Evolutionary conservation across 1,139 yeast species (phyloP).

Genomic region (Debaryomycetaceae sp.): DNA sequence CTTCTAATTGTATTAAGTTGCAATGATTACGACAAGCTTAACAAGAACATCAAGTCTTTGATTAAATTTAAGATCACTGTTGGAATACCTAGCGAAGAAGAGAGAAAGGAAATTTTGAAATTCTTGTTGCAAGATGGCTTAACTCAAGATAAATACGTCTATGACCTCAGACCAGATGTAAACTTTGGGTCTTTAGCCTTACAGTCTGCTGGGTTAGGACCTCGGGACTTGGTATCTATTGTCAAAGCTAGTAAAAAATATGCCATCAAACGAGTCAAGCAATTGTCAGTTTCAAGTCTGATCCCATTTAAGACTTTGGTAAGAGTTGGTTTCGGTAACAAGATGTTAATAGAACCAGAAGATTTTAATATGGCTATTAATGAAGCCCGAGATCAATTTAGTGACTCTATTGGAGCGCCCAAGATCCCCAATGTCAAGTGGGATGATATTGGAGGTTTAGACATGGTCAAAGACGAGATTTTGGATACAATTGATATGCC

Average conservation of each 20-base stretch:
- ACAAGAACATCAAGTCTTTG: conserved; percentile 62
- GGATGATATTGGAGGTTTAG: conserved; percentile 94
- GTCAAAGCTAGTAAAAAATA: conserved; percentile 60
- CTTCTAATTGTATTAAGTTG: conserved; percentile 67
- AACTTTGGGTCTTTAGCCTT: conserved; percentile 60
- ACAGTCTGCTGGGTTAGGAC: conserved; percentile 91
- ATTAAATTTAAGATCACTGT: conserved; percentile 77
- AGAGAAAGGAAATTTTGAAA: conserved; percentile 62
- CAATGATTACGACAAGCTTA: conserved; percentile 67
- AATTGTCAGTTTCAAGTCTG: conserved; percentile 15
- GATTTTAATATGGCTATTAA: conserved; percentile 75
- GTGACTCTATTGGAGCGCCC: conserved; percentile 97
- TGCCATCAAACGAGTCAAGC: conserved; percentile 51
- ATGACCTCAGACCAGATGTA: conserved; percentile 48
- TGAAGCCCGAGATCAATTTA: conserved; percentile 80
- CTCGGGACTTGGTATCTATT: conserved; percentile 75
- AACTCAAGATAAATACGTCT: conserved; percentile 16
- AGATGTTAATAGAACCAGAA: conserved; percentile 51
- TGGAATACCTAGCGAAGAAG: conserved; percentile 75
- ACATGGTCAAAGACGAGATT: conserved; percentile 84
- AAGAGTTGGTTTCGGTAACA: conserved; percentile 50
- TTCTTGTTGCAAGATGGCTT: conserved; percentile 36
- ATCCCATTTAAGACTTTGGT: conserved; percentile 24
- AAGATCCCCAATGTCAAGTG: conserved; percentile 91
- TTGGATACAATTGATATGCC: conserved; percentile 96